These are phyloP conservation scores for Podaxis sp. DNA, from an alignment of 768 basidiomycete genomes.

Conservation along the genomic window DNA sequence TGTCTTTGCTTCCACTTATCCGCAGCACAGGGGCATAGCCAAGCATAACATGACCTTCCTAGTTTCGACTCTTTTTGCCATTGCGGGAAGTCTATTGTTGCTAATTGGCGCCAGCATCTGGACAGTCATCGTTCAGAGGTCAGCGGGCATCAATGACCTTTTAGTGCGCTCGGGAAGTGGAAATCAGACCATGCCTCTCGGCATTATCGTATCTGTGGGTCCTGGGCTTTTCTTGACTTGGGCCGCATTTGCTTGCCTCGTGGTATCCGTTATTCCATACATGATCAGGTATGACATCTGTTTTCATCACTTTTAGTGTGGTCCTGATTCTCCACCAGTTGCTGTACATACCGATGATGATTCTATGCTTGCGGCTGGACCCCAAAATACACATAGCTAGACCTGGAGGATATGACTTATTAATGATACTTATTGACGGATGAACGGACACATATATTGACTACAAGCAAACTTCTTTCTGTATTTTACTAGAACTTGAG, in stretches of 20 bases:
- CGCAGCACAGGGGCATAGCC: constrained; percentile 52
- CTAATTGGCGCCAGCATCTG: constrained; percentile 72
- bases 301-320: neutral
- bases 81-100: constrained; percentile 56
- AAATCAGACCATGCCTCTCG: constrained; percentile 38
- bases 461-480: neutral
- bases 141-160: constrained; percentile 52
- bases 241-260: constrained; percentile 68
- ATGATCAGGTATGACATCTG: constrained; percentile 54
- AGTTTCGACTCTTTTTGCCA: constrained; percentile 57
- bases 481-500: neutral
- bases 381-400: constrained; percentile 6
- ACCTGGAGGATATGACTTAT: constrained; percentile 5
- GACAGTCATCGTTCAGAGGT: constrained; percentile 70
- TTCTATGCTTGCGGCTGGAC: constrained; percentile 24
- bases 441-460: neutral
- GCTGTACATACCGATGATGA: constrained; percentile 71
- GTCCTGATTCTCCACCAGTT: constrained; percentile 35
- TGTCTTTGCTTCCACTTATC: constrained; percentile 6
- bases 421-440: constrained; percentile 11
- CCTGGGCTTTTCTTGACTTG: constrained; percentile 63
- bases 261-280: constrained; percentile 67
- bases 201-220: constrained; percentile 61
- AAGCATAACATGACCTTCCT: constrained; percentile 66
- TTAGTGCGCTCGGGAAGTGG: constrained; percentile 28